A percentile compares a stretch with the other conserved stretches of the same genome.
These are phyloP conservation scores for Cystofilobasidium macerans DNA, from an alignment of 768 basidiomycete species.

Conservation along the genomic window DNA sequence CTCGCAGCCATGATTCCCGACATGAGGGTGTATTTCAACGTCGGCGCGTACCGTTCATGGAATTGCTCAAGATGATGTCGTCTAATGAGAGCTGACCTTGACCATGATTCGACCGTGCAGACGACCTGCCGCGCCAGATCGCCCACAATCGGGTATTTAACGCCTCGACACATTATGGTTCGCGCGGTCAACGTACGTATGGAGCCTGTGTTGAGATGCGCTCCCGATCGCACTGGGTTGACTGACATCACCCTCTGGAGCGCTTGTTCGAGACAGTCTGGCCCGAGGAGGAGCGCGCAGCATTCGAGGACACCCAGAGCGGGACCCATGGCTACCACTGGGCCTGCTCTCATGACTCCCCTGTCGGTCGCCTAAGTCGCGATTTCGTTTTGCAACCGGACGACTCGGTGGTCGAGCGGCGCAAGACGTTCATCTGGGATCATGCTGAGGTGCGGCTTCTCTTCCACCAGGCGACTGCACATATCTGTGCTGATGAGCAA, in stretches of 20 bases:
- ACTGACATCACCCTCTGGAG: background rate
- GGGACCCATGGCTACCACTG: conserved; percentile 11
- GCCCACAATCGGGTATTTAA: conserved; percentile 11
- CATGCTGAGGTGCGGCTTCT: conserved; percentile 5
- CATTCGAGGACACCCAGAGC: conserved; percentile 4
- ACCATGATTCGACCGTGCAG: background rate
- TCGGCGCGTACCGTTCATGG: background rate
- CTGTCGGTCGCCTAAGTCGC: background rate
- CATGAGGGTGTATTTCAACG: conserved; percentile 19
- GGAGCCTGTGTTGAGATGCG: too few relatives aligned
- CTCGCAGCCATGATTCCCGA: conserved; percentile 4
- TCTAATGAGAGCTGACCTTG: background rate
- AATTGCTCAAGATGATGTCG: background rate
- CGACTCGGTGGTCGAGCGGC: background rate
- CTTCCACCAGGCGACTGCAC: background rate
- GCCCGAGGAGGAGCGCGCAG: conserved; percentile 12
- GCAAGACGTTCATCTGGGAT: conserved; percentile 17
- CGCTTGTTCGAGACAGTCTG: background rate
- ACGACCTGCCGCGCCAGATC: conserved; percentile 15
- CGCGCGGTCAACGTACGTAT: background rate
- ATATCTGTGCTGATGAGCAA: background rate
- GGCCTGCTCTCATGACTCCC: conserved; percentile 7
- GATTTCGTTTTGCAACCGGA: conserved; percentile 10
- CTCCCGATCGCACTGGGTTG: too few relatives aligned
- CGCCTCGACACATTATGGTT: conserved; percentile 10